These are phyloP conservation scores for Leccinum broughii DNA, from an alignment of 768 basidiomycete species.

Conservation along the genomic window DNA sequence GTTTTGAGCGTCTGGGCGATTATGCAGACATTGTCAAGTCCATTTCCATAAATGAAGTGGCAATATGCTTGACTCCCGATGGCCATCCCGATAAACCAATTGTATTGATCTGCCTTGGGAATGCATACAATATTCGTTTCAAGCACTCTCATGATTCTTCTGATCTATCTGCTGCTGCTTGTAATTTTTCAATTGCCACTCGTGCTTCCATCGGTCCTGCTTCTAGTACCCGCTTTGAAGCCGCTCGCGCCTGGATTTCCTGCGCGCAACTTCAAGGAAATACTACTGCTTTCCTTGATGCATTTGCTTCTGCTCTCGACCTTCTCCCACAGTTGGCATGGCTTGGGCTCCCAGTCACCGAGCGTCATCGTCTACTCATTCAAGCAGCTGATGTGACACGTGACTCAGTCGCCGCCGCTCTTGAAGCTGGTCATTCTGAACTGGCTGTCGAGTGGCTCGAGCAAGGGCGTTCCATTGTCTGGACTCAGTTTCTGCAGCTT, in stretches of 20 bases:
- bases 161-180: background rate
- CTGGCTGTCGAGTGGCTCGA: background rate
- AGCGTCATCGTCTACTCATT: background rate
- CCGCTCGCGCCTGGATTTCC: background rate
- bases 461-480: background rate
- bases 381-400: no score
- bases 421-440: background rate
- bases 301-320: background rate
- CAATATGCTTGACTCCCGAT: no score
- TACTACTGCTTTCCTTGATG: background rate
- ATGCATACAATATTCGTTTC: background rate
- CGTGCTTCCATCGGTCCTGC: background rate
- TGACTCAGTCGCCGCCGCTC: no score
- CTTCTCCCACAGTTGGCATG: background rate
- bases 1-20: no score
- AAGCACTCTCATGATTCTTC: background rate
- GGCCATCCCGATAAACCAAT: no score
- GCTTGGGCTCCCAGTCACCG: background rate
- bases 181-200: background rate
- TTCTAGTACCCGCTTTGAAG: background rate
- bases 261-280: background rate
- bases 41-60: no score
- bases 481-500: background rate
- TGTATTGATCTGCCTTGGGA: background rate
- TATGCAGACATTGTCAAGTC: no score